A percentile compares a stretch with the other conserved stretches of the same genome.
These are phyloP conservation scores for Fusarium irregulare DNA, from an alignment of 2,329 filamentous ascomycete genomes.

Conservation along the genomic window DNA sequence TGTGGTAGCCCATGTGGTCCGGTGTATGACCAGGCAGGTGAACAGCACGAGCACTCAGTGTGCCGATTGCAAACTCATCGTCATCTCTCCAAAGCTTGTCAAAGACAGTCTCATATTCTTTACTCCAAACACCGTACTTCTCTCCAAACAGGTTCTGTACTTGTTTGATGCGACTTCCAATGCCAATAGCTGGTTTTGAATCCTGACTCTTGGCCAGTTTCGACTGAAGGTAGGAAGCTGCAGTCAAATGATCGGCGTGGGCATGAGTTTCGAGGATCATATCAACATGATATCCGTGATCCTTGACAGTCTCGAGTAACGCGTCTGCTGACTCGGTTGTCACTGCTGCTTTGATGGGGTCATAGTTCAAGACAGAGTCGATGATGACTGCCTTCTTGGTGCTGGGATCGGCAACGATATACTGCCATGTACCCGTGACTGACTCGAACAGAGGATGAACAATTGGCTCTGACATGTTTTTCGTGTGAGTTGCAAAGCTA, in stretches of 20 bases:
- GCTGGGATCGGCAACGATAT: conserved; percentile 65
- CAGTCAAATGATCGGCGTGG: conserved; percentile 70
- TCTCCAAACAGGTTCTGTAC: conserved; percentile 63
- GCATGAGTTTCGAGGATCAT: conserved; percentile 71
- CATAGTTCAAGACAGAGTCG: conserved; percentile 70
- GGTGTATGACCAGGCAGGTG: conserved; percentile 71
- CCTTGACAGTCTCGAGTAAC: conserved; percentile 57
- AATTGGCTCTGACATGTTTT: conserved; percentile 11
- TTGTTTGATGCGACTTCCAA: conserved; percentile 63
- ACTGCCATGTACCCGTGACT: conserved; percentile 67
- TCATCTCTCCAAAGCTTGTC: conserved; percentile 65
- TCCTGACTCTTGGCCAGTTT: conserved; percentile 52
- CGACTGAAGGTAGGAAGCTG: conserved; percentile 67
- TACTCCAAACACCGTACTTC: conserved; percentile 58
- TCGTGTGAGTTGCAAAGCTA: not conserved
- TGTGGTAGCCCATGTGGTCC: conserved; percentile 68
- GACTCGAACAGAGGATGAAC: conserved; percentile 37
- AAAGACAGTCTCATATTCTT: conserved; percentile 61
- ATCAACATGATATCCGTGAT: conserved; percentile 60
- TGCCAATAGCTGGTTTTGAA: conserved; percentile 59
- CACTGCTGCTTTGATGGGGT: conserved; percentile 56
- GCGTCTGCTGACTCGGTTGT: conserved; percentile 64
- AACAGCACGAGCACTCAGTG: conserved; percentile 57
- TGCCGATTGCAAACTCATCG: conserved; percentile 63
- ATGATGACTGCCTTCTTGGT: conserved; percentile 66